Conservation (phyloP, 2,329 filamentous ascomycete species). For the Verticillium nonalfalfae region DNA sequence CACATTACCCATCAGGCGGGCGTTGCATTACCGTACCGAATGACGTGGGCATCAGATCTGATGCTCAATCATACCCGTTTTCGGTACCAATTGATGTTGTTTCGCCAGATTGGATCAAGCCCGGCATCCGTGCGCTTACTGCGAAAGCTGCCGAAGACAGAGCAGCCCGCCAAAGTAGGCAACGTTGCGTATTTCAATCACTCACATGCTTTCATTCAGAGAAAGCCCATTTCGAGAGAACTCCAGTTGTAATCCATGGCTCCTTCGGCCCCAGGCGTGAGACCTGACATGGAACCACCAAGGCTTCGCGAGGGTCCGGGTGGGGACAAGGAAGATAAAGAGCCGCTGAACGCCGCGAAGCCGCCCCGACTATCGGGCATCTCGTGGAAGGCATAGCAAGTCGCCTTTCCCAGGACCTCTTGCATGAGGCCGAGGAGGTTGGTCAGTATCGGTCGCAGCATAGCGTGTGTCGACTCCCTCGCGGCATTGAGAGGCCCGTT, state of each 20-base stretch:
- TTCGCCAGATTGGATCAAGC: neutral
- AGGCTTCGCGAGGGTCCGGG: slow-evolving; percentile 4
- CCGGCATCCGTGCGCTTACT: neutral
- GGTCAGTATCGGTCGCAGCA: slow-evolving; percentile 12
- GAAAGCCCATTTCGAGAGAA: slow-evolving; percentile 9
- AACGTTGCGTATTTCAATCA: too few relatives aligned
- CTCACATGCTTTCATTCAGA: neutral
- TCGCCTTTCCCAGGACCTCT: slow-evolving; percentile 25
- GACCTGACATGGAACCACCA: neutral
- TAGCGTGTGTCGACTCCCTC: slow-evolving; percentile 12
- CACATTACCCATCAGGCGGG: neutral
- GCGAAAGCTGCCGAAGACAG: too few relatives aligned
- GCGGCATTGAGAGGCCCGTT: slow-evolving; percentile 1
- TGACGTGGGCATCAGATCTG: neutral
- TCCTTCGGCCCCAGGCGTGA: slow-evolving; percentile 4
- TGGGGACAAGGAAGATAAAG: slow-evolving; percentile 7
- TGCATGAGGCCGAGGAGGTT: slow-evolving; percentile 20
- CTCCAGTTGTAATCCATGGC: slow-evolving; percentile 10
- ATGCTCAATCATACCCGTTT: neutral
- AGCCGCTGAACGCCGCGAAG: neutral
- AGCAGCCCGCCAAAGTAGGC: too few relatives aligned
- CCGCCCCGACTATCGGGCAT: slow-evolving; percentile 9
- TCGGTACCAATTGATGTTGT: neutral
- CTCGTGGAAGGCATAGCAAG: slow-evolving; percentile 17
- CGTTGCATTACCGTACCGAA: neutral